Evolutionary conservation across 805 yeast genomes (phyloP).

Genomic region (Metschnikowia lachancei): DNA sequence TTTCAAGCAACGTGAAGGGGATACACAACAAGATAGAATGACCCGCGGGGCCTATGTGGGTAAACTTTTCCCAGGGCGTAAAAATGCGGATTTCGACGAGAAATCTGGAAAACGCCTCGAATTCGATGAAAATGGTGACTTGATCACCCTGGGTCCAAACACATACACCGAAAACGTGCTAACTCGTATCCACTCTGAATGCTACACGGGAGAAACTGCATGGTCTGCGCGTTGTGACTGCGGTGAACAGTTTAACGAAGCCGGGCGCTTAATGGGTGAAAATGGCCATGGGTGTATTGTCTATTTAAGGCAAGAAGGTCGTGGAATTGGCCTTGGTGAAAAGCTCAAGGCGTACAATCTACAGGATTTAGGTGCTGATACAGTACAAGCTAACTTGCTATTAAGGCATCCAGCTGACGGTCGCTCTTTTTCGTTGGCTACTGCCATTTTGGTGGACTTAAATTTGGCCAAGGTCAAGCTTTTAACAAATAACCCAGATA

Average conservation of each 20-base stretch:
- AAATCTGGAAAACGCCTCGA: slow-evolving; percentile 23
- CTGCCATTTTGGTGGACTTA: slow-evolving; percentile 84
- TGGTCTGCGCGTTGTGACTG: slow-evolving; percentile 99
- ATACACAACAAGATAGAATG: slow-evolving; percentile 90
- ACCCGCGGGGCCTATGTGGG: slow-evolving; percentile 98
- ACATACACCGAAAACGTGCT: slow-evolving; percentile 45
- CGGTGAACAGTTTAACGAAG: slow-evolving; percentile 98
- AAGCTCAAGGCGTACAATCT: slow-evolving; percentile 93
- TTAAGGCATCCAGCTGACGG: slow-evolving; percentile 97
- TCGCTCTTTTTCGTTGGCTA: slow-evolving; percentile 90
- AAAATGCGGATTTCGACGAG: slow-evolving; percentile 59
- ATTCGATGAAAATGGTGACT: slow-evolving; percentile 35
- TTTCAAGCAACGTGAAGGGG: slow-evolving; percentile 59
- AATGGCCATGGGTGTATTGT: slow-evolving; percentile 92
- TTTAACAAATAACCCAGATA: slow-evolving; percentile 94
- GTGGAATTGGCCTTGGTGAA: slow-evolving; percentile 98
- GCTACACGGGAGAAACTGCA: slow-evolving; percentile 98
- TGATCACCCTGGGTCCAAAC: slow-evolving; percentile 24
- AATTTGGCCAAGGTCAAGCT: slow-evolving; percentile 70
- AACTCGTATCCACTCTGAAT: slow-evolving; percentile 92
- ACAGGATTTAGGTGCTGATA: slow-evolving; percentile 97
- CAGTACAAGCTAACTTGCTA: slow-evolving; percentile 91
- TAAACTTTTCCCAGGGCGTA: slow-evolving; percentile 81
- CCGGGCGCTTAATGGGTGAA: slow-evolving; percentile 87
- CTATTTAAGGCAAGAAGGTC: slow-evolving; percentile 94